phyloP scores from a whole-genome alignment of 371 early-diverging fungal genomes.

The Apophysomyces variabilis region DNA sequence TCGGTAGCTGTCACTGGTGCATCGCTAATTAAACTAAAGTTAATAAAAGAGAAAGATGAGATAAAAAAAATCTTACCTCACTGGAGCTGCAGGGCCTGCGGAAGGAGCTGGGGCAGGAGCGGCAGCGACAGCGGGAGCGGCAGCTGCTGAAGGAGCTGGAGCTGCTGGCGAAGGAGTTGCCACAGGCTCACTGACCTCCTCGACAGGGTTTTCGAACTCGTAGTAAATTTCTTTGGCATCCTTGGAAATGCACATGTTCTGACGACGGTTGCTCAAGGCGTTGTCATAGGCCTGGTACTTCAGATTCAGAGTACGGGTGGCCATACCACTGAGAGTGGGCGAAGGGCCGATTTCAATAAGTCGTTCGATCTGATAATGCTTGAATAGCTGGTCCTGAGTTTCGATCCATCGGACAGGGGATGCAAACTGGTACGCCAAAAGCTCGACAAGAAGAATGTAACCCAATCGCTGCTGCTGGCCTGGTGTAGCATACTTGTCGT shows the following conservation, averaged over 20 bases:
- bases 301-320: conserved; percentile 91
- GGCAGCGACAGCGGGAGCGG: conserved; percentile 58
- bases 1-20: conserved; percentile 80
- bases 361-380: conserved; percentile 80
- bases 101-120: conserved; percentile 29
- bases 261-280: conserved; percentile 88
- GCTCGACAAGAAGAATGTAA: conserved; percentile 85
- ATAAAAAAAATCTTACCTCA: conserved; percentile 23
- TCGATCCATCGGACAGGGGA: conserved; percentile 97
- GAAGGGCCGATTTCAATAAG: conserved; percentile 93
- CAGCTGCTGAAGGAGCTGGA: conserved; percentile 53
- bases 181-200: conserved; percentile 51
- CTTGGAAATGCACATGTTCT: conserved; percentile 87
- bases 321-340: conserved; percentile 92
- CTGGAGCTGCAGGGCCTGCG: conserved; percentile 25
- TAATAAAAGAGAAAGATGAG: conserved; percentile 1
- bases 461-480: conserved; percentile 87
- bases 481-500: conserved; percentile 67
- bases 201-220: conserved; percentile 71
- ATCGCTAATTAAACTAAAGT: conserved; percentile 54
- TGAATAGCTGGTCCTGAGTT: conserved; percentile 93
- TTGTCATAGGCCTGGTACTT: conserved; percentile 97
- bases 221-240: conserved; percentile 94
- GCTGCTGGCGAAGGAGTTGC: conserved; percentile 52
- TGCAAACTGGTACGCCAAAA: conserved; percentile 94